phyloP scores from a whole-genome alignment of 768 basidiomycete genomes.

The Lanmaoa rubissima region DNA sequence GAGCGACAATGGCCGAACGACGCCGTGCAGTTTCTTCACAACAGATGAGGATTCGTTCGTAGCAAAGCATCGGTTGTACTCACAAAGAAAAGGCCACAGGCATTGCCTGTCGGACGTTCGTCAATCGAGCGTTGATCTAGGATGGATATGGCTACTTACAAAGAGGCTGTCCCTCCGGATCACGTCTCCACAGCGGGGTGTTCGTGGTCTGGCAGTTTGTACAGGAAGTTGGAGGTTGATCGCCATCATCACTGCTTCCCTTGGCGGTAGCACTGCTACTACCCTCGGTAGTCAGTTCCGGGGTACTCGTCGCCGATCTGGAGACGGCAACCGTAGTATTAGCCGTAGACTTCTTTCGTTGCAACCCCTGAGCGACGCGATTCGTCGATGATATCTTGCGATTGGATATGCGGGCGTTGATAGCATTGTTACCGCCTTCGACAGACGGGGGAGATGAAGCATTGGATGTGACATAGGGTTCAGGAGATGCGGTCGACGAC shows the following conservation, averaged over 20 bases:
- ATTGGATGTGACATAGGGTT: conserved; percentile 64
- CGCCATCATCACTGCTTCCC: conserved; percentile 60
- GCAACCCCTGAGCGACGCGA: conserved; percentile 55
- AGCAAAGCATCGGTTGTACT: conserved; percentile 35
- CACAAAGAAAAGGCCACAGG: conserved; percentile 91
- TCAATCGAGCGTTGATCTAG: conserved; percentile 17
- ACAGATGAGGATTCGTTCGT: conserved; percentile 10
- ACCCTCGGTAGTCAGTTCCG: conserved; percentile 47
- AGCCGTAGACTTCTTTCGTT: conserved; percentile 48
- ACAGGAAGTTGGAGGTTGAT: conserved; percentile 77
- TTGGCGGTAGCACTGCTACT: conserved; percentile 34
- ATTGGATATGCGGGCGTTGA: conserved; percentile 31
- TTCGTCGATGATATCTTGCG: conserved; percentile 70
- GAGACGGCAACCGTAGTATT: conserved; percentile 28
- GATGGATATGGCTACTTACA: conserved; percentile 49
- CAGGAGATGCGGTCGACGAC: conserved; percentile 73
- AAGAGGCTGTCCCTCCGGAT: conserved; percentile 89
- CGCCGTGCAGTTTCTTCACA: conserved; percentile 88
- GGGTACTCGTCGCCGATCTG: conserved; percentile 64
- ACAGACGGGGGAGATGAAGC: conserved; percentile 73
- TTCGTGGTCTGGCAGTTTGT: conserved; percentile 96
- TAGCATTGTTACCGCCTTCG: conserved; percentile 42
- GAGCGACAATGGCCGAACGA: conserved; percentile 88
- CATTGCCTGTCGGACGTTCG: conserved; percentile 56
- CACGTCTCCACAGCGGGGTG: conserved; percentile 89